phyloP scores from a whole-genome alignment of 2,329 filamentous ascomycete species.

The Teratosphaeria gauchensis region DNA sequence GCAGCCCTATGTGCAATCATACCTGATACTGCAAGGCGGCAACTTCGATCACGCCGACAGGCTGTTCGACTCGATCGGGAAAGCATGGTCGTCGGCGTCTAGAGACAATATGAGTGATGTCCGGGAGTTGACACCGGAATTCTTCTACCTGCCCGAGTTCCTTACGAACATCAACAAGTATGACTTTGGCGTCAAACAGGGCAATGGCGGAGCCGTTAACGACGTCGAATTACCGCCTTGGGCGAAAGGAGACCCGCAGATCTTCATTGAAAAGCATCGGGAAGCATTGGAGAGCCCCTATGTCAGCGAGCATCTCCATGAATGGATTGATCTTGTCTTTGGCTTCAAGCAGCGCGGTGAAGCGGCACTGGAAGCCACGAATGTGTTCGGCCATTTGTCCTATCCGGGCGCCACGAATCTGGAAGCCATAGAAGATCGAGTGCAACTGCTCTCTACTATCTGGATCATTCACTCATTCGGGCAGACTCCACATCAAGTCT shows the following conservation, averaged over 20 bases:
- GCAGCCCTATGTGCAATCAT: constrained; percentile 93
- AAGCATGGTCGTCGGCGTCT: constrained; percentile 85
- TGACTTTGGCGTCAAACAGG: constrained; percentile 83
- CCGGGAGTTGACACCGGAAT: constrained; percentile 88
- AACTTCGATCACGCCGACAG: constrained; percentile 93
- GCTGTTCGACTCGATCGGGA: constrained; percentile 85
- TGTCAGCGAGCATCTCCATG: constrained; percentile 78
- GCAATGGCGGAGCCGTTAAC: constrained; percentile 68
- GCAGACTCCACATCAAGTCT: constrained; percentile 93
- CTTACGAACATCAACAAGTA: constrained; percentile 89
- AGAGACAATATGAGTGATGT: constrained; percentile 88
- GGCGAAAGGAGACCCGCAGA: constrained; percentile 91
- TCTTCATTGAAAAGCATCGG: constrained; percentile 92
- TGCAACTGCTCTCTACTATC: constrained; percentile 79
- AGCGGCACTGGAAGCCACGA: constrained; percentile 79
- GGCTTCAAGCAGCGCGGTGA: constrained; percentile 90
- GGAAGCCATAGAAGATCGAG: constrained; percentile 78
- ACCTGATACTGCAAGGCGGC: constrained; percentile 87
- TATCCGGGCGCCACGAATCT: constrained; percentile 91
- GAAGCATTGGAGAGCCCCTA: constrained; percentile 90
- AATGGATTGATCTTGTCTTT: constrained; percentile 95
- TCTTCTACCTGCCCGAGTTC: constrained; percentile 94
- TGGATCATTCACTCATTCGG: constrained; percentile 98
- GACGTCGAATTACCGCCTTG: constrained; percentile 85
- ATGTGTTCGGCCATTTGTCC: constrained; percentile 92